Percentiles rank a stretch among this genome's conserved stretches.
Evolutionary conservation across 2,329 filamentous ascomycete species (phyloP).

Genomic region (Pseudogymnoascus sp.): DNA sequence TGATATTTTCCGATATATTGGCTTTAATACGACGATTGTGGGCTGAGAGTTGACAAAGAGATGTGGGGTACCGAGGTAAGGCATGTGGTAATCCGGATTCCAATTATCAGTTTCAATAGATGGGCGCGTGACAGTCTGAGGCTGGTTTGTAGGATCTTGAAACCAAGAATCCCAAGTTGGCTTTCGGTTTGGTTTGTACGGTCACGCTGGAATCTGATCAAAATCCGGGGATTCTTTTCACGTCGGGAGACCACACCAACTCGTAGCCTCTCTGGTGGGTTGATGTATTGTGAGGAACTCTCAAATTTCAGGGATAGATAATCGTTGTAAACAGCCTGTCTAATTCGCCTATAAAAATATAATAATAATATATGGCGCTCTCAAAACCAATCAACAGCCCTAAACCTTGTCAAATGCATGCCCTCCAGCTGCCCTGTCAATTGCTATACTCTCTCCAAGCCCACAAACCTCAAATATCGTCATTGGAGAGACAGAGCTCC

Average conservation of each 20-base stretch:
- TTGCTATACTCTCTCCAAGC: constrained; percentile 8
- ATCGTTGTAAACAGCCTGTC: not conserved
- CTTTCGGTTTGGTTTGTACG: not conserved
- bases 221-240: not conserved
- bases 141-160: not conserved
- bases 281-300: not conserved
- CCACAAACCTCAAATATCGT: constrained; percentile 12
- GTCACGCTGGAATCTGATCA: not conserved
- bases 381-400: not conserved
- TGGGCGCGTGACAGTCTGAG: not conserved
- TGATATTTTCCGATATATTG: not conserved
- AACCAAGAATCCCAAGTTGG: not conserved
- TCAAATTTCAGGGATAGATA: not conserved
- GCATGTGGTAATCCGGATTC: not conserved
- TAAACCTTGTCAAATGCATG: constrained; percentile 4
- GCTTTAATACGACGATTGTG: not conserved
- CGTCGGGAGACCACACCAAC: not conserved
- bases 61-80: not conserved
- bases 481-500: constrained; percentile 10
- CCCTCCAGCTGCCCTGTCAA: constrained; percentile 11
- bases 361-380: not conserved
- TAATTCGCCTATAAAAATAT: not conserved
- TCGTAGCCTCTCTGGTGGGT: not conserved
- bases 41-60: not conserved
- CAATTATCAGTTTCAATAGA: not conserved